Base-by-base conservation (phyloP, 2,329 filamentous ascomycete genomes). In the Phaeosphaeriaceae sp. region DNA sequence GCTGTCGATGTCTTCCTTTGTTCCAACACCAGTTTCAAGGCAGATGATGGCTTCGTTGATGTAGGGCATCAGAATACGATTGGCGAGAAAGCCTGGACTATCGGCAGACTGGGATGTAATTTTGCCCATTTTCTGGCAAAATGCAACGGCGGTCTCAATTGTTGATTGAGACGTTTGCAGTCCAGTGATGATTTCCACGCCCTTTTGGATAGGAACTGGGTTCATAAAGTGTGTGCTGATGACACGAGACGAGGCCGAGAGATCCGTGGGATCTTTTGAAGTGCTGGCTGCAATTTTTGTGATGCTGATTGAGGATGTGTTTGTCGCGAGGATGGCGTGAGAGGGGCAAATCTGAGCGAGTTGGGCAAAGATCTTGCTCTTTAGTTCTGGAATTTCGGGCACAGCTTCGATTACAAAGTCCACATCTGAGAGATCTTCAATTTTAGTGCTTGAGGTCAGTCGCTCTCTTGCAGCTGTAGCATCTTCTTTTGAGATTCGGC, bases 151-250 rank as follows among this genome's bases (percentile, higher is more conserved):
- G 0, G 88, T 90, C 15, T 90, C 87, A 36, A 97, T 77, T 1
- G 94, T 97, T 53, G 84, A 83, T 60, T 86, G 78, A 50, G 90
- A 94, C 2, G 94, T 99, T 75, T 99, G 94, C 23, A 99, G 81
- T 23, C 92, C 94, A 42, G 89, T 87, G 72, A 99, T 97, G 66
- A 99, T 97, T 77, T 99, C 94, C 4, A 99, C 94, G 43, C 94
- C 94, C 76, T 96, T 96, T 72, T 97, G 94, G 26, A 99, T 79
- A 2, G 94, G 94, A 0, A 99, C 94, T 0, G 94, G 94, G 80
- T 99, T 99, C 94, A 99, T 99, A 77, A 99, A 99, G 75, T 99
- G 94, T 13, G 94, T 97, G 42, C 90, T 91, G 46, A 99, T 86
- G 8, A 99, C 94, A 39, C 94, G 88, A 5, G 91, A 93, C 35